Evolutionary conservation across 176 grass and related monocot species (phyloP).

Genomic region (Thinopyrum elongatum): DNA sequence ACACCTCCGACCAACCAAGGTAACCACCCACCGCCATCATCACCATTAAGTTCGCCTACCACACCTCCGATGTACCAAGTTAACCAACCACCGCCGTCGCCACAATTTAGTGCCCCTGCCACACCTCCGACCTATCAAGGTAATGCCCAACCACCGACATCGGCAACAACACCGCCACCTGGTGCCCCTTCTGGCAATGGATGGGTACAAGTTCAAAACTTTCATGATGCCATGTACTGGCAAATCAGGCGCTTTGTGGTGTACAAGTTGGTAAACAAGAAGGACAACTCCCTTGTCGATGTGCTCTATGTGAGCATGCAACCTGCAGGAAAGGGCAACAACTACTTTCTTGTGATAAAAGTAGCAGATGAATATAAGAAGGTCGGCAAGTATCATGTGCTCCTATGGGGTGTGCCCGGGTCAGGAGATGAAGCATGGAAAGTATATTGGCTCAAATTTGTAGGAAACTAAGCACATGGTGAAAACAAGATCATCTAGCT

Average conservation of each 20-base stretch:
- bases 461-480: neutral
- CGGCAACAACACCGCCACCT: neutral
- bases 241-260: slow-evolving; percentile 34
- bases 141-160: neutral
- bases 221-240: slow-evolving; percentile 17
- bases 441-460: neutral
- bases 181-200: neutral
- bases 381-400: slow-evolving; percentile 20
- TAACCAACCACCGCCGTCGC: neutral
- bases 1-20: neutral
- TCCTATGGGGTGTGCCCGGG: slow-evolving; percentile 22
- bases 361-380: slow-evolving; percentile 24
- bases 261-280: slow-evolving; percentile 10
- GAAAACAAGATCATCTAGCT: neutral
- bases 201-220: slow-evolving; percentile 25
- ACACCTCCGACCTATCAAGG: neutral
- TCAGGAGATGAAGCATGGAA: slow-evolving; percentile 31
- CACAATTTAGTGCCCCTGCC: neutral
- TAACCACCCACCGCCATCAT: neutral
- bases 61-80: neutral
- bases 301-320: slow-evolving; percentile 35
- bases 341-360: slow-evolving; percentile 32
- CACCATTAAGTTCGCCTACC: neutral
- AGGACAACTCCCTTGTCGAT: slow-evolving; percentile 13
- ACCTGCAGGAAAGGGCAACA: neutral